A percentile compares a stretch with the other conserved stretches of the same genome.
phyloP scores from a whole-genome alignment of 345 rosid genomes.

The Eucalyptus paniculata region DNA sequence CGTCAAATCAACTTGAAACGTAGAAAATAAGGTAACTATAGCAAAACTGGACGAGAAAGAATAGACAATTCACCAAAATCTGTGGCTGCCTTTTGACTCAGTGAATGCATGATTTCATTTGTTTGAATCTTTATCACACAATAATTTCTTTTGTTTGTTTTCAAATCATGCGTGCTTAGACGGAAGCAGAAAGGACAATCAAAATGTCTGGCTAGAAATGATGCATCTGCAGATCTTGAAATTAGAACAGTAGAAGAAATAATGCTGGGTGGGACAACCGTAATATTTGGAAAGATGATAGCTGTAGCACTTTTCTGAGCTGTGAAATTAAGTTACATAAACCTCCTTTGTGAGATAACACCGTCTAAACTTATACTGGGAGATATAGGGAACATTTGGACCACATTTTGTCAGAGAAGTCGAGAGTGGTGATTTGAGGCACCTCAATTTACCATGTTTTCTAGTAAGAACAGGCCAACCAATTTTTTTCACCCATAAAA shows the following conservation, averaged over 20 bases:
- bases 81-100: neutral
- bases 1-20: neutral
- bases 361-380: neutral
- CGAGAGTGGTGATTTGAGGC: neutral
- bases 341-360: neutral
- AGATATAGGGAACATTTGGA: neutral
- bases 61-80: neutral
- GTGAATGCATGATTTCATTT: neutral
- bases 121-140: neutral
- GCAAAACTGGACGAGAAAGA: neutral
- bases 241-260: neutral
- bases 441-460: neutral
- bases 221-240: neutral
- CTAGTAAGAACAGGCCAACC: neutral
- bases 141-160: neutral
- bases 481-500: neutral
- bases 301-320: neutral
- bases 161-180: neutral
- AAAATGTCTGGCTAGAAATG: neutral
- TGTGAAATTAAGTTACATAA: neutral
- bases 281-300: neutral
- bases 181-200: neutral
- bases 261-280: neutral
- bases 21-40: neutral
- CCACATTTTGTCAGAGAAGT: neutral